phyloP scores from a whole-genome alignment of 2,329 filamentous ascomycete genomes.

The Capronia americana region DNA sequence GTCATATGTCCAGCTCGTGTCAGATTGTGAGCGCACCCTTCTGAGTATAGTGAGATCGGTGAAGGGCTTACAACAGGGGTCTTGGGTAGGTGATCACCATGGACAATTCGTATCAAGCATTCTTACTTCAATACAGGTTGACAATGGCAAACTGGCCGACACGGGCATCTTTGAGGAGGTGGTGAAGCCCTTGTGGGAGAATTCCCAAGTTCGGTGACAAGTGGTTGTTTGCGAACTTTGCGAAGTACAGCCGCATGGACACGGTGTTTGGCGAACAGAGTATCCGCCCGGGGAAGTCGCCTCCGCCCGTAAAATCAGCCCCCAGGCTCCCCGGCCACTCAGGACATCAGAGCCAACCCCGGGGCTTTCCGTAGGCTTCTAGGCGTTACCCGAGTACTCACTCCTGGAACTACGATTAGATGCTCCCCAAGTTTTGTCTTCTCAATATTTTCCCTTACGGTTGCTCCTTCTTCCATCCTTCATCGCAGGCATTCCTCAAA shows the following conservation, averaged over 20 bases:
- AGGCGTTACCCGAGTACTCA: no score
- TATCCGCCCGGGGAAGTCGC: neutral
- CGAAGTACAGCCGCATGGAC: no score
- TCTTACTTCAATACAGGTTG: neutral
- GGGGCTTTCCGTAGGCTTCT: neutral
- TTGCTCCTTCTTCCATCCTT: neutral
- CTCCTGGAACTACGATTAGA: no score
- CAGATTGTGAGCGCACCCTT: neutral
- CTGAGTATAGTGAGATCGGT: slow-evolving; percentile 2
- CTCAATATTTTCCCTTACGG: neutral
- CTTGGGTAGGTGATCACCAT: neutral
- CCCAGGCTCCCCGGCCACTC: neutral
- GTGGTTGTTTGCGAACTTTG: no score
- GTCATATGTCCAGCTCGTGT: neutral
- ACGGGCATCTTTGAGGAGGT: slow-evolving; percentile 1
- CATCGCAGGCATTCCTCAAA: neutral
- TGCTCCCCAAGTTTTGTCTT: no score
- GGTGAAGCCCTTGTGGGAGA: neutral
- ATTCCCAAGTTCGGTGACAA: neutral
- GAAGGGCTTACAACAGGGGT: slow-evolving; percentile 1
- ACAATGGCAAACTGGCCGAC: neutral
- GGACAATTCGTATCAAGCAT: neutral
- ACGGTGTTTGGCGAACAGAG: neutral
- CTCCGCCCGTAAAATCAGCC: neutral
- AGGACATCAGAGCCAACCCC: no score